Evolutionary conservation across 208 protist species (phyloP).

Genomic region (Crithidia fasciculata): DNA sequence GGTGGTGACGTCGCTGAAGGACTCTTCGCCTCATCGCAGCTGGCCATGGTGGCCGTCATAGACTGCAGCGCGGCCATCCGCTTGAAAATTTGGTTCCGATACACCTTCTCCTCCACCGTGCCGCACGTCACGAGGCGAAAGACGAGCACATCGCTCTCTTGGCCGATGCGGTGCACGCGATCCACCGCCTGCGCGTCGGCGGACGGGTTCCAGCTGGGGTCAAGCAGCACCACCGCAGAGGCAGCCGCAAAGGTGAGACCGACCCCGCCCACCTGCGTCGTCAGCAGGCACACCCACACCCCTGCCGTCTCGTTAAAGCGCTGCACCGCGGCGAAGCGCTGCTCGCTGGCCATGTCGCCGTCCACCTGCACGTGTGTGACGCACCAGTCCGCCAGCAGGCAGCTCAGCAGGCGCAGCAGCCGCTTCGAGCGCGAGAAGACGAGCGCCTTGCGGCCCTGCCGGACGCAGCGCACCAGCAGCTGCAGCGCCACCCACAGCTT

Average conservation of each 20-base stretch:
- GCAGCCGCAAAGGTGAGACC: constrained; percentile 97
- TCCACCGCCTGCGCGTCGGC: constrained; percentile 97
- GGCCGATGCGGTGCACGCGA: constrained; percentile 98
- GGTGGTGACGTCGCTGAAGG: neutral
- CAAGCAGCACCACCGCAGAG: constrained; percentile 96
- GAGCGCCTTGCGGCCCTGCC: constrained; percentile 59
- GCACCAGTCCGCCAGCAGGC: constrained; percentile 42
- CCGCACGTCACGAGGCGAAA: constrained; percentile 95
- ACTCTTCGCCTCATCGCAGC: neutral
- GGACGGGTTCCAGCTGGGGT: constrained; percentile 97
- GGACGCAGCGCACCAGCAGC: constrained; percentile 48
- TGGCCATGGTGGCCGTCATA: constrained; percentile 2
- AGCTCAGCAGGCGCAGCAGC: constrained; percentile 60
- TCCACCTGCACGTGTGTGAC: constrained; percentile 69
- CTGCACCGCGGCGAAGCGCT: constrained; percentile 66
- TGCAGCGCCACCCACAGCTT: constrained; percentile 71
- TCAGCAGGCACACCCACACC: constrained; percentile 93
- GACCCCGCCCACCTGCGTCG: constrained; percentile 97
- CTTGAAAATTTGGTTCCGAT: constrained; percentile 98
- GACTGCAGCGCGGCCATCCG: constrained; percentile 80
- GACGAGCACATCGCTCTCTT: constrained; percentile 94
- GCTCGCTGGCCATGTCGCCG: constrained; percentile 53
- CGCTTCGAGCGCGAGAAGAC: constrained; percentile 84
- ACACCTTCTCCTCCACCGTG: constrained; percentile 98
- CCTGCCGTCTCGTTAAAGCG: constrained; percentile 79